Percentiles rank a stretch among this genome's conserved stretches.
Conservation (phyloP, 2,329 filamentous ascomycete species). For the Diplocarpon mali region DNA sequence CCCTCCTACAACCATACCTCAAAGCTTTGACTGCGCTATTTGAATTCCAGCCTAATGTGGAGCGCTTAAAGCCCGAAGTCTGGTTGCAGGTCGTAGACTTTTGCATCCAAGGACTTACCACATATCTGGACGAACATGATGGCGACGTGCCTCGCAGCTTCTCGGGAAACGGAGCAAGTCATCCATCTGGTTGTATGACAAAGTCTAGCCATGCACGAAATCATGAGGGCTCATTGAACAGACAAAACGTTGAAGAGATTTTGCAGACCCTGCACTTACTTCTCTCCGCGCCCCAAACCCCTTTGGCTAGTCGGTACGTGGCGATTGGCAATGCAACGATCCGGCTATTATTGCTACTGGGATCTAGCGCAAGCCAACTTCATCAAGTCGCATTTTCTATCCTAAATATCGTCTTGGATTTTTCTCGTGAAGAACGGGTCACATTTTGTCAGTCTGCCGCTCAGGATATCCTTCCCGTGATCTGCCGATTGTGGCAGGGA, state of each 20-base stretch:
- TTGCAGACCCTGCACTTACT: constrained; percentile 57
- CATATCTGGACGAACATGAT: constrained; percentile 30
- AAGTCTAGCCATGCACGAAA: constrained; percentile 24
- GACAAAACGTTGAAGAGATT: constrained; percentile 38
- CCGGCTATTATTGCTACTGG: constrained; percentile 48
- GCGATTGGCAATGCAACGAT: constrained; percentile 45
- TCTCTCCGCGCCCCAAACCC: constrained; percentile 55
- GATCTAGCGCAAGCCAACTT: constrained; percentile 46
- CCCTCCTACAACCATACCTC: constrained; percentile 65
- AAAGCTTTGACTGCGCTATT: constrained; percentile 64
- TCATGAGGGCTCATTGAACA: constrained; percentile 21
- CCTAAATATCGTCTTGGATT: constrained; percentile 59
- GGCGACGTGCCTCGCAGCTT: constrained; percentile 13
- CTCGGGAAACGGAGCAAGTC: constrained; percentile 11
- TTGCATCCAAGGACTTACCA: constrained; percentile 50
- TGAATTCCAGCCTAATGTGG: constrained; percentile 63
- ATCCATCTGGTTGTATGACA: constrained; percentile 15
- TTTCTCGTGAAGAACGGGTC: constrained; percentile 57
- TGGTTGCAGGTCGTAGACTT: constrained; percentile 33
- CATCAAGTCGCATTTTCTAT: constrained; percentile 66
- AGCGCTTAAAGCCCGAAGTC: constrained; percentile 55
- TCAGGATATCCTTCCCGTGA: constrained; percentile 51
- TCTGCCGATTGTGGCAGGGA: constrained; percentile 68
- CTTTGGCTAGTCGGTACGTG: constrained; percentile 44
- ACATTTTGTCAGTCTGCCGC: constrained; percentile 49